Conservation (phyloP, 2,329 filamentous ascomycete genomes). For the Penicillium aurantiogriseum region DNA sequence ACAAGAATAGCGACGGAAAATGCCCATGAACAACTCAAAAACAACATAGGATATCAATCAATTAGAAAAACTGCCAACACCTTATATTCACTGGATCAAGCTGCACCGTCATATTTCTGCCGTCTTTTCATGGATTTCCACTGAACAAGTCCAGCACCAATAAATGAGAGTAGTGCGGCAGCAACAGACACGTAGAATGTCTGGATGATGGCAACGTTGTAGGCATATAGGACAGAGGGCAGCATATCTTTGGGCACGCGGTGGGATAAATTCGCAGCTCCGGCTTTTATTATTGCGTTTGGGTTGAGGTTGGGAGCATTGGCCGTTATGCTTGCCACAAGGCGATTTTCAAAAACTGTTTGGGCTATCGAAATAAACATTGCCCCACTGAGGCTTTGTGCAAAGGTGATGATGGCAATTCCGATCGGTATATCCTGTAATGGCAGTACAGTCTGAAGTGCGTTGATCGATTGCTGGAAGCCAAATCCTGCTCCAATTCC, state of each 20-base stretch:
- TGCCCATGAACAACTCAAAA: background rate
- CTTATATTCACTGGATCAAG: background rate
- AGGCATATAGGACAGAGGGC: slow-evolving; percentile 34
- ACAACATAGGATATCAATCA: background rate
- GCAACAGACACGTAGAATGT: slow-evolving; percentile 41
- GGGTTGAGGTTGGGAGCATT: slow-evolving; percentile 30
- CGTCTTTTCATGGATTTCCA: slow-evolving; percentile 40
- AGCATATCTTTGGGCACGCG: slow-evolving; percentile 29
- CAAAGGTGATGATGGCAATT: slow-evolving; percentile 38
- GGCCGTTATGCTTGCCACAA: slow-evolving; percentile 27
- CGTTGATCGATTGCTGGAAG: slow-evolving; percentile 38
- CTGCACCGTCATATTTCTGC: slow-evolving; percentile 4
- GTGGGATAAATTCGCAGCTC: slow-evolving; percentile 37
- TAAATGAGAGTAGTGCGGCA: slow-evolving; percentile 32
- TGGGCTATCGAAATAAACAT: slow-evolving; percentile 40
- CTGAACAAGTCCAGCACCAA: slow-evolving; percentile 37
- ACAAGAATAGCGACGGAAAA: background rate
- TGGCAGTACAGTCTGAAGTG: slow-evolving; percentile 36
- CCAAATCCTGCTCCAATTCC: slow-evolving; percentile 39
- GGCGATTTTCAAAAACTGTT: slow-evolving; percentile 39
- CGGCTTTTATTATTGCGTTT: slow-evolving; percentile 30
- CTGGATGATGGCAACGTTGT: slow-evolving; percentile 39
- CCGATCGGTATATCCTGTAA: slow-evolving; percentile 37
- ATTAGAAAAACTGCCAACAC: background rate
- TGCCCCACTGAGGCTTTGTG: slow-evolving; percentile 39